Conservation (phyloP, 2,329 filamentous ascomycete genomes). For the Microsporum canis region DNA sequence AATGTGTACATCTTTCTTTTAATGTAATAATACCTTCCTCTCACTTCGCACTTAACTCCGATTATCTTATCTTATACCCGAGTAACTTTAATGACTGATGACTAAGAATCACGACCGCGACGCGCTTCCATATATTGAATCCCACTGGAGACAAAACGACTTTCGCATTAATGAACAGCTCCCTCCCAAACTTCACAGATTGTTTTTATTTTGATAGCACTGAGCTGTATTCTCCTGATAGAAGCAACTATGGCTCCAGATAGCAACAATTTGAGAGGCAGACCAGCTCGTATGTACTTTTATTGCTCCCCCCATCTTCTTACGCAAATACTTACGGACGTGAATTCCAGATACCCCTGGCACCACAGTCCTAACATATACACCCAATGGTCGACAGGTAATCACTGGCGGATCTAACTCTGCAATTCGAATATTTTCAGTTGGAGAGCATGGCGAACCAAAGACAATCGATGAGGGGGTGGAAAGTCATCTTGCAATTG, state of each 20-base stretch:
- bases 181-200: background rate
- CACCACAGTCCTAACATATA: slow-evolving; percentile 77
- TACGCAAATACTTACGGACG: background rate
- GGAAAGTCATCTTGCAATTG: slow-evolving; percentile 73
- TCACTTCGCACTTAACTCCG: background rate
- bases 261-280: slow-evolving; percentile 27
- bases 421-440: slow-evolving; percentile 82
- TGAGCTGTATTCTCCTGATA: background rate
- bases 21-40: background rate
- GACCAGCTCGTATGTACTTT: slow-evolving; percentile 38
- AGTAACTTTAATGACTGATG: background rate
- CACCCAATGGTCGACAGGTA: slow-evolving; percentile 72
- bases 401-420: slow-evolving; percentile 91
- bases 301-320: background rate
- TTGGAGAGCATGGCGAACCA: slow-evolving; percentile 84
- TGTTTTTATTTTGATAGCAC: no score
- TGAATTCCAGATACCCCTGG: slow-evolving; percentile 59
- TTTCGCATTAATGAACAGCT: background rate
- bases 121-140: background rate
- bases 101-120: slow-evolving; percentile 2
- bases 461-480: slow-evolving; percentile 82
- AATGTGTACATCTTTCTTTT: background rate
- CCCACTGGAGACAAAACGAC: background rate
- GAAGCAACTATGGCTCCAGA: background rate
- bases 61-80: background rate